Percentiles rank a stretch among this genome's conserved stretches.
phyloP scores from a whole-genome alignment of 2,329 filamentous ascomycete genomes.

The Lachnellula occidentalis region DNA sequence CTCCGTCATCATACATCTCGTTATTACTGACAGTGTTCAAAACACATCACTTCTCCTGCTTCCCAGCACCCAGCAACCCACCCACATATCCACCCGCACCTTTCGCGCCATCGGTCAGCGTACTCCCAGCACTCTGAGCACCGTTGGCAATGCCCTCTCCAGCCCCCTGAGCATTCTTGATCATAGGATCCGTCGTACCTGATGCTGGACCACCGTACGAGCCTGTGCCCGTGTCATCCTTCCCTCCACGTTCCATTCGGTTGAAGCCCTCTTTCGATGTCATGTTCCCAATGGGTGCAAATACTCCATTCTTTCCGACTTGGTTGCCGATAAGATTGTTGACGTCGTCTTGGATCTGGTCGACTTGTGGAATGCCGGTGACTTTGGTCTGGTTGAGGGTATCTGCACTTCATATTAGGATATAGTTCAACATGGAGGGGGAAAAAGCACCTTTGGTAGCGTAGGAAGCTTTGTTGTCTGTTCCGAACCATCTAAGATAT shows the following conservation, averaged over 20 bases:
- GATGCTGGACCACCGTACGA: conserved; percentile 32
- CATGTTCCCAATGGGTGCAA: conserved; percentile 58
- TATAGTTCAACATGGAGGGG: background rate
- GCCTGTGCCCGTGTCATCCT: conserved; percentile 54
- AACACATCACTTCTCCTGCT: background rate
- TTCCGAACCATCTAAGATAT: conserved; percentile 63
- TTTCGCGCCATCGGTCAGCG: conserved; percentile 11
- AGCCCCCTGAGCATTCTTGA: conserved; percentile 1
- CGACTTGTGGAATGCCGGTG: conserved; percentile 60
- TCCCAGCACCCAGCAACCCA: conserved; percentile 10
- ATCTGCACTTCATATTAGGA: conserved; percentile 38
- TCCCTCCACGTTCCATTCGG: conserved; percentile 57
- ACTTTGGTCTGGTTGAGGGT: conserved; percentile 65
- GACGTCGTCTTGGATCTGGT: conserved; percentile 63
- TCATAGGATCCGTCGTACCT: background rate
- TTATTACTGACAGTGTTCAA: too few species aligned
- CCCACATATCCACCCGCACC: conserved; percentile 10
- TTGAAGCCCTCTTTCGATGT: conserved; percentile 61
- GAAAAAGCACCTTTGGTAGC: conserved; percentile 55
- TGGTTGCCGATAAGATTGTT: conserved; percentile 58
- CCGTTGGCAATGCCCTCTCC: background rate
- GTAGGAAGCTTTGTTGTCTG: conserved; percentile 72
- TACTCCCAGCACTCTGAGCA: conserved; percentile 1
- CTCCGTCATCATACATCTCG: too few species aligned
- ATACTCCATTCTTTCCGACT: conserved; percentile 62